phyloP scores from a whole-genome alignment of 2,329 filamentous ascomycete species.

The Paracamarosporium sp. region DNA sequence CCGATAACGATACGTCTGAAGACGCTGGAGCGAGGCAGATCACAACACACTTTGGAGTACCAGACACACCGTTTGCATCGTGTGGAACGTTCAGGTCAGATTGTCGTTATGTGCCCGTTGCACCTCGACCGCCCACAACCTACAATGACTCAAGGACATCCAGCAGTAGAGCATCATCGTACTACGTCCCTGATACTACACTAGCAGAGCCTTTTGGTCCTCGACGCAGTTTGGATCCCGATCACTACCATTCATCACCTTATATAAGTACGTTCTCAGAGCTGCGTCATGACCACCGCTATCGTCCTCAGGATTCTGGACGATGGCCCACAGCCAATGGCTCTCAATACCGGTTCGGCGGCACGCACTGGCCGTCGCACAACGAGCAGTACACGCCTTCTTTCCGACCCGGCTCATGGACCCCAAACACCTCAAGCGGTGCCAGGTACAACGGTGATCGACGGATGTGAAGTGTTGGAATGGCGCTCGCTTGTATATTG shows the following conservation, averaged over 20 bases:
- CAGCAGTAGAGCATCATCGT: background rate
- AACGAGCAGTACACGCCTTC: too few relatives aligned
- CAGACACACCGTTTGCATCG: background rate
- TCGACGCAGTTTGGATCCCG: background rate
- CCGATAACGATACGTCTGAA: background rate
- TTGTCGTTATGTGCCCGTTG: background rate
- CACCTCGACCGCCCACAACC: background rate
- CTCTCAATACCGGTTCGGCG: too few relatives aligned
- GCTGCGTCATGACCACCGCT: background rate
- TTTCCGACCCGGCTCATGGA: too few relatives aligned
- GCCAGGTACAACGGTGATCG: too few relatives aligned
- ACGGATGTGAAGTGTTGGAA: too few relatives aligned
- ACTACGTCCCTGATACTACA: background rate
- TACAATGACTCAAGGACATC: background rate
- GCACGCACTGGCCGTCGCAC: too few relatives aligned
- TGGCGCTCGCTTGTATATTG: too few relatives aligned
- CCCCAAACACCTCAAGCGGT: too few relatives aligned
- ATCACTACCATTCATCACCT: background rate
- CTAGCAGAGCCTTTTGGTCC: background rate
- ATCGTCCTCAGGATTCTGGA: too few relatives aligned
- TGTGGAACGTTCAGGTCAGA: background rate
- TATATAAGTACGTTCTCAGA: background rate
- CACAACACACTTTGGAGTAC: background rate
- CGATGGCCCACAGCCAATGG: too few relatives aligned
- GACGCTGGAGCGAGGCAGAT: background rate